These are phyloP conservation scores for Tuber borchii DNA, from an alignment of 495 filamentous ascomycete species.

Conservation along the genomic window DNA sequence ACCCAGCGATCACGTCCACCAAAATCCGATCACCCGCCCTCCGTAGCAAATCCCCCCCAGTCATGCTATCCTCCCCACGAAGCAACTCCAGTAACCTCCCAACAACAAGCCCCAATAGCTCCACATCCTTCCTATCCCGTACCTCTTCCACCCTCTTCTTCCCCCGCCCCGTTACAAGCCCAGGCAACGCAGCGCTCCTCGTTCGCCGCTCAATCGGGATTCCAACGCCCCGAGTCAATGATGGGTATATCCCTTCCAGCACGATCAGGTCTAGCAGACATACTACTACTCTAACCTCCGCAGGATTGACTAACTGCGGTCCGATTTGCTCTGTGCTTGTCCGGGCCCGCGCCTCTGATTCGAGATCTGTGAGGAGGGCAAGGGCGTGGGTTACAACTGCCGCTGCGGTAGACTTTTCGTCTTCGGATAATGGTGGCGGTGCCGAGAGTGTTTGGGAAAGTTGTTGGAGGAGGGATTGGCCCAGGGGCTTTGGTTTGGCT, in stretches of 20 bases:
- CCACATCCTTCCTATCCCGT: slow-evolving; percentile 16
- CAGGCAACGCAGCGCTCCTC: slow-evolving; percentile 42
- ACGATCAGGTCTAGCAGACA: slow-evolving; percentile 52
- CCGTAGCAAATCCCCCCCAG: slow-evolving; percentile 11
- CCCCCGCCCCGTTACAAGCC: slow-evolving; percentile 3
- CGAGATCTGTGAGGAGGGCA: slow-evolving; percentile 14
- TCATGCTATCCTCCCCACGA: slow-evolving; percentile 9
- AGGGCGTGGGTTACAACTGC: slow-evolving; percentile 26
- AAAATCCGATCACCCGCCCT: slow-evolving; percentile 22
- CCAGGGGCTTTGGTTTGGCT: slow-evolving; percentile 27
- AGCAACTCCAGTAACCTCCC: slow-evolving; percentile 14
- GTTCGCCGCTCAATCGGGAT: slow-evolving; percentile 53
- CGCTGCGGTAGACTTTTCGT: slow-evolving; percentile 1
- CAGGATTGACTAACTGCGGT: slow-evolving; percentile 23
- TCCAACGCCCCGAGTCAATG: slow-evolving; percentile 50
- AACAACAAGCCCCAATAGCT: slow-evolving; percentile 19
- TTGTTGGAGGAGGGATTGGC: slow-evolving; percentile 33
- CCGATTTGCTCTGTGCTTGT: slow-evolving; percentile 1
- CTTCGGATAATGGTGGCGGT: slow-evolving; percentile 4
- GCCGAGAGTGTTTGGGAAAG: slow-evolving; percentile 23
- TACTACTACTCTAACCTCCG: slow-evolving; percentile 47
- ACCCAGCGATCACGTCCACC: slow-evolving; percentile 43
- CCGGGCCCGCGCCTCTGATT: slow-evolving; percentile 4
- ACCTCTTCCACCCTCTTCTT: slow-evolving; percentile 14
- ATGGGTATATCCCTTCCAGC: slow-evolving; percentile 54